phyloP scores from a whole-genome alignment of 2,329 filamentous ascomycete genomes.

The Aspergillus quadricinctus region DNA sequence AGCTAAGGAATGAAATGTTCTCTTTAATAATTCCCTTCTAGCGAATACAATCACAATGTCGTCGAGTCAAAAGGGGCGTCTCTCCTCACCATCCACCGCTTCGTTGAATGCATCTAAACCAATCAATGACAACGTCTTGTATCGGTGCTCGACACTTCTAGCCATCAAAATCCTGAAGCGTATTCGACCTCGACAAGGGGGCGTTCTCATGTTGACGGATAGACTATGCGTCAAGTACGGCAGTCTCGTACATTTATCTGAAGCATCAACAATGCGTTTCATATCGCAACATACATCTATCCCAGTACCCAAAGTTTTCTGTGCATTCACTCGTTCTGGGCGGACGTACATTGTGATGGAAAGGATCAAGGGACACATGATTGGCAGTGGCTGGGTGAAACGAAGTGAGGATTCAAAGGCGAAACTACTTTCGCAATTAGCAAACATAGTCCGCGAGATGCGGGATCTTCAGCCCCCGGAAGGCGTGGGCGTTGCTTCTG shows the following conservation, averaged over 20 bases:
- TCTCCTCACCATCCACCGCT: not conserved
- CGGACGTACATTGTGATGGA: constrained; percentile 40
- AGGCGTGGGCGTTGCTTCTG: constrained; percentile 24
- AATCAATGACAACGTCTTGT: constrained; percentile 13
- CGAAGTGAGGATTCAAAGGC: constrained; percentile 28
- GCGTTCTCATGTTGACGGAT: no score
- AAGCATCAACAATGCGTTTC: constrained; percentile 35
- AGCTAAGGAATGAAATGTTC: no score
- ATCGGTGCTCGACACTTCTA: constrained; percentile 17
- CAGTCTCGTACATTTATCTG: no score
- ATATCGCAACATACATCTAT: constrained; percentile 35
- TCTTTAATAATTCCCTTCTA: no score
- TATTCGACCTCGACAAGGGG: constrained; percentile 18
- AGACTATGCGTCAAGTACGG: no score
- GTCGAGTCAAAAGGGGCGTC: not conserved
- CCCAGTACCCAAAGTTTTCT: constrained; percentile 36
- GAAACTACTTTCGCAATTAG: constrained; percentile 34
- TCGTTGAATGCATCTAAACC: constrained; percentile 2
- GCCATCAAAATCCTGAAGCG: constrained; percentile 18
- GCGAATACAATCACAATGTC: not conserved
- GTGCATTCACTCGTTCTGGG: constrained; percentile 29
- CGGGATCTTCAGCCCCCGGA: constrained; percentile 24
- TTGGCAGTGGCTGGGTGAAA: constrained; percentile 27
- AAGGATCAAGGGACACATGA: constrained; percentile 34
- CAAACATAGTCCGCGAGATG: constrained; percentile 26